Base-by-base conservation (phyloP, 768 basidiomycete species). In the Cubamyces sp. region DNA sequence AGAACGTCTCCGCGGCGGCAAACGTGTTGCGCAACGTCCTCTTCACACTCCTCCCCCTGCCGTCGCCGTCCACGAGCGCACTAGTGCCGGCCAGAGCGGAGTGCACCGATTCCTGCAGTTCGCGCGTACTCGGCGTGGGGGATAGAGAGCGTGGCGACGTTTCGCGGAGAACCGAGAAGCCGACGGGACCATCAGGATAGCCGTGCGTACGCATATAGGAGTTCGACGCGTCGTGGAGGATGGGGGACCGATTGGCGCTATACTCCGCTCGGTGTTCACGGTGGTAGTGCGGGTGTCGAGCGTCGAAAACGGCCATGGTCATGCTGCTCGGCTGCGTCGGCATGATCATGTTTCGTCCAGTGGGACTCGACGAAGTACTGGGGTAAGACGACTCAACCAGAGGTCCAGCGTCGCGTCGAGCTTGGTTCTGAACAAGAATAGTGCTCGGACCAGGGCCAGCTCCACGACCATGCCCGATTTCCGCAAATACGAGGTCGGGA, bases 401-500 rank as follows among this genome's bases (percentile, higher is more conserved):
- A 0, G 58, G 43, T 11, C 57, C 57, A 25, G 49, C 3, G n/a
- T 57, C 61, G 28, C 63, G 60, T 6, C 64, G 43, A 11, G 34
- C 43, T 26, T 46, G 57, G 28, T 53, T 56, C 28, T 67, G 57
- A 2, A 65, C 42, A 25, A 64, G 48, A 40, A 66, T 56, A 12
- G 61, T 61, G 48, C 66, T 69, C 34, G 68, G 56, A 41, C 64
- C 66, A 34, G 66, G 68, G 7, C 65, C 69, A 19, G 81, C 75
- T 5, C 87, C 88, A 28, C 87, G 81, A 3, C 88, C 88, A 69
- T 90, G 89, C 3, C 88, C 89, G 61, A 90, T 87, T 70, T 92
- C 91, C 5, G 90, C 88, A 64, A 82, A 90, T 66, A 87, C 81
- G 53, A 90, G 79, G 67, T 91, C 90, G 23, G 88, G 90, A 16